Evolutionary conservation across 176 grass and related monocot species (phyloP), one percentile per base, ranked within the genome.

Genomic region (Saccharum officinarum): DNA sequence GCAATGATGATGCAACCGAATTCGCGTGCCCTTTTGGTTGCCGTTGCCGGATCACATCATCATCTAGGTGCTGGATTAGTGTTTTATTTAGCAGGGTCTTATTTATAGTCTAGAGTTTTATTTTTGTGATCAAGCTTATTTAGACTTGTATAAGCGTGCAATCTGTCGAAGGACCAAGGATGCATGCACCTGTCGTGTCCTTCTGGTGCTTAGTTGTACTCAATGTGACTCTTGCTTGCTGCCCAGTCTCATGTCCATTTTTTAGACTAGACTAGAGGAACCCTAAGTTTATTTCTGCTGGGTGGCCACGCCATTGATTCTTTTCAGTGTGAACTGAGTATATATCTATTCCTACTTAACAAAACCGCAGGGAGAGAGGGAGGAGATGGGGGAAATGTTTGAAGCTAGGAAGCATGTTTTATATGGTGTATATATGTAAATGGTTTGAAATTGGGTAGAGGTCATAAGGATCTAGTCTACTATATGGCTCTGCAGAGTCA

Each of bases 1-100:
- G 10, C 42, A 6, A 55, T 78, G 72, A 72, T 44, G 54, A 4
- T 5, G 1, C 88, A 78, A 86, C 83, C 42, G 83, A 86, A 85
- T 70, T 81, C 10, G 70, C 45, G 83, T 28, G 82, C 16, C 82
- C 38, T 49, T 89, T 76, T 49, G 16, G 77, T 10, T 11, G 59
- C 33, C 33, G 59, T 70, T 50, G 77, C 82, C 14, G 34, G 63
- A 87, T 87, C 86, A 82, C 86, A 87, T 83, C 86, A 62, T 7
- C 79, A 82, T 4, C 71, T 11, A 52, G 30, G 38, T 23, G 22
- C 22, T 42, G 9, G 10, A 49, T 22, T 50, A 41, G 41, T 63
- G 15, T 52, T 17, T 10, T 81, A 55, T 2, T 11, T 22, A 1
- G 11, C 6, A 15, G 4, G 1, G 34, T 82, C 71, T 76, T 69